phyloP scores from a whole-genome alignment of 192 early-diverging fungal species.

The Geranomyces variabilis region DNA sequence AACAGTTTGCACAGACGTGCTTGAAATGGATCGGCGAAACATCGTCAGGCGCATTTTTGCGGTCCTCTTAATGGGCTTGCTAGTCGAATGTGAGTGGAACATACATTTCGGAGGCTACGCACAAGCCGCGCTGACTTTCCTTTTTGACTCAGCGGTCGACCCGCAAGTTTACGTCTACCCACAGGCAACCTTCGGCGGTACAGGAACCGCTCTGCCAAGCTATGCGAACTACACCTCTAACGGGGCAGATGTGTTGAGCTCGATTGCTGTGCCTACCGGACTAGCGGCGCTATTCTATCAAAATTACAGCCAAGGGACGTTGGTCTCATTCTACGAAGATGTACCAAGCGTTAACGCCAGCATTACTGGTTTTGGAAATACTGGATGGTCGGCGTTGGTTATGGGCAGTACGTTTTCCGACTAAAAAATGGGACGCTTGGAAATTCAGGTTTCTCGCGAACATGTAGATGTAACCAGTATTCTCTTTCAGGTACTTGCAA shows the following conservation, averaged over 20 bases:
- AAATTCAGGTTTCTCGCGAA: too few species aligned
- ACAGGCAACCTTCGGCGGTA: background rate
- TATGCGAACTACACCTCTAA: conserved; percentile 14
- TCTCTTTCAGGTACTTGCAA: conserved; percentile 18
- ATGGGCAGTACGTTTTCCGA: conserved; percentile 15
- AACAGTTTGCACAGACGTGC: too few species aligned
- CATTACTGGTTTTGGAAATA: conserved; percentile 7
- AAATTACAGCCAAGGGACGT: background rate
- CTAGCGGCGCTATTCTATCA: conserved; percentile 14
- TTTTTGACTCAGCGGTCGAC: too few species aligned
- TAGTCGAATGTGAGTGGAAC: too few species aligned
- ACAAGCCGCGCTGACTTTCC: too few species aligned
- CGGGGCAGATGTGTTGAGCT: background rate
- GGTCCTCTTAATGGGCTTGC: too few species aligned
- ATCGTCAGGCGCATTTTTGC: too few species aligned
- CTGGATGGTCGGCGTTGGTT: conserved; percentile 21
- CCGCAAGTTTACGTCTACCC: conserved; percentile 1
- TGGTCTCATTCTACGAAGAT: conserved; percentile 16
- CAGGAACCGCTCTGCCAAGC: background rate
- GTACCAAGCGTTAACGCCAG: conserved; percentile 5
- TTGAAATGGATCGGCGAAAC: too few species aligned
- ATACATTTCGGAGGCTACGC: too few species aligned
- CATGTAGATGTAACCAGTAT: background rate
- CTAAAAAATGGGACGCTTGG: background rate
- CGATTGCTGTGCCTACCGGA: conserved; percentile 9